These are phyloP conservation scores for Omphalotus olearius DNA, from an alignment of 1,284 basidiomycete genomes.

Conservation along the genomic window DNA sequence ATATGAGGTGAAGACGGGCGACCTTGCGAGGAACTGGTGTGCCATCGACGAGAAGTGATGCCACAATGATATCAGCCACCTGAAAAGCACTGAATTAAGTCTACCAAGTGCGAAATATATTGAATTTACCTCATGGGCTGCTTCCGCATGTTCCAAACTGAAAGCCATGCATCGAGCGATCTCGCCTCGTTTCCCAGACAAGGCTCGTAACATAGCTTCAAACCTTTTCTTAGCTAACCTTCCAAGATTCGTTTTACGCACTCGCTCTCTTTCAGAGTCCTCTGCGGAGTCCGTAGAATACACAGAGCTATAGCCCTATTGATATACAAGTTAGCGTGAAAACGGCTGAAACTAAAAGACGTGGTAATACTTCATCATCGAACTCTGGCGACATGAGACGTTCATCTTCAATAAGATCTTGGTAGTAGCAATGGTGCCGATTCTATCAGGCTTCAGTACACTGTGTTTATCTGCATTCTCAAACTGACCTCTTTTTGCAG, in stretches of 20 bases:
- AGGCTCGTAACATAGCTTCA: slow-evolving; percentile 82
- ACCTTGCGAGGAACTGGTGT: slow-evolving; percentile 96
- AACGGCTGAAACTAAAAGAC: slow-evolving; percentile 6
- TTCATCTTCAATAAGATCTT: slow-evolving; percentile 64
- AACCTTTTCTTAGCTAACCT: slow-evolving; percentile 78
- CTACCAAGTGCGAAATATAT: slow-evolving; percentile 6
- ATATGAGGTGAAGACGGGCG: slow-evolving; percentile 91
- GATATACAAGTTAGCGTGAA: not conserved
- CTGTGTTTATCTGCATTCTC: not conserved
- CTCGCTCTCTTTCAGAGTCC: slow-evolving; percentile 83
- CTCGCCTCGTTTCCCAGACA: slow-evolving; percentile 86
- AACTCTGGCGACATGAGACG: slow-evolving; percentile 66
- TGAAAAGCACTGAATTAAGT: slow-evolving; percentile 26
- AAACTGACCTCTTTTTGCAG: slow-evolving; percentile 62
- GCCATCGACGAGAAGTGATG: slow-evolving; percentile 77
- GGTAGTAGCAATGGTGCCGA: slow-evolving; percentile 79
- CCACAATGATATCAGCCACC: slow-evolving; percentile 84
- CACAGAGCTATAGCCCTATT: slow-evolving; percentile 83
- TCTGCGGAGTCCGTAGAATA: slow-evolving; percentile 96
- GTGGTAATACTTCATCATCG: slow-evolving; percentile 69
- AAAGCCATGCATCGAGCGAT: slow-evolving; percentile 95
- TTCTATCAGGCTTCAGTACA: slow-evolving; percentile 44
- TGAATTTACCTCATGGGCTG: slow-evolving; percentile 73
- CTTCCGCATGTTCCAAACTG: slow-evolving; percentile 91
- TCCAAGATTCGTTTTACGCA: slow-evolving; percentile 72